Base-by-base conservation (phyloP, 2,329 filamentous ascomycete species). In the Ophiosphaerella korrae region DNA sequence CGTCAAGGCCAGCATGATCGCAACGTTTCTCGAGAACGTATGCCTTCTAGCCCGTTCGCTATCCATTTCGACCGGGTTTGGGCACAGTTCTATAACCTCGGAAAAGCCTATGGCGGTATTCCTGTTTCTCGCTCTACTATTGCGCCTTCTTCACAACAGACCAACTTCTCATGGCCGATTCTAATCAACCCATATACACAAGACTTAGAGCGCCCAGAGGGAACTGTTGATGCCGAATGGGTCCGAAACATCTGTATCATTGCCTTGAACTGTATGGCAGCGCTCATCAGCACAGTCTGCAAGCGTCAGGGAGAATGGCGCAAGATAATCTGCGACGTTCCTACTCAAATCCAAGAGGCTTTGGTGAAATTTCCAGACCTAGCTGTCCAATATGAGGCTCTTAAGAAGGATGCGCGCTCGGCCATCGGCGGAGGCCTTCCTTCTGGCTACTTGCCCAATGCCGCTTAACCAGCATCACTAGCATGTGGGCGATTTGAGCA, bases 121-220 rank as follows among this genome's bases (percentile, higher is more conserved):
- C 57, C 52, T 7, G 45, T 43, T 12, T 13, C 45, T 11, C 29
- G 39, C 16, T 48, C 53, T 2, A 35, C 42, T 8, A 31, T 37
- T 38, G 23, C 42, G 5, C 26, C 38, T 6, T 47, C 53, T 11
- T 48, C 47, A 3, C 52, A 54, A 1, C 41, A 48, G 26, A 42
- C 50, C 13, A 64, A 64, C 42, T 64, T 55, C 43, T 38, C 50
- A 4, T 68, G 65, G 65, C 39, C 63, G 5, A 43, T 61, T 3
- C 52, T 68, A 3, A 62, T 68, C 54, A 67, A 68, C 45, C 55
- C 61, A 1, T 59, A 62, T 49, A 66, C 65, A 1, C 65, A 68
- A 46, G 55, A 58, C 9, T 48, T 61, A 2, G 55, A 60, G 50
- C 56, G 59, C 21, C 64, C 63, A 5, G 57, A 60, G 11, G 65